These are phyloP conservation scores for Lecanicillium sp. DNA, from an alignment of 2,329 filamentous ascomycete species.

Conservation along the genomic window DNA sequence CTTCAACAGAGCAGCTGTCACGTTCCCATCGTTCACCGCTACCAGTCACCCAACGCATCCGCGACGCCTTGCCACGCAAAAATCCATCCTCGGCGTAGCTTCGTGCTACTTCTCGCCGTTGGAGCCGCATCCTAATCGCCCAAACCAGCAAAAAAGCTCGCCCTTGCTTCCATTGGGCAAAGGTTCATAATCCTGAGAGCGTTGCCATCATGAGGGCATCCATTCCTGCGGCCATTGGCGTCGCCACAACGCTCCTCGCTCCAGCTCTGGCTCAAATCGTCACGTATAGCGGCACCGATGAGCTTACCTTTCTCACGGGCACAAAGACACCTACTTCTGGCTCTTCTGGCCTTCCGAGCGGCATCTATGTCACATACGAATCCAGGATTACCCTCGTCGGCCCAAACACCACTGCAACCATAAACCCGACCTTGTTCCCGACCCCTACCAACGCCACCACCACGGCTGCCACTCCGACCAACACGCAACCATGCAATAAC, in stretches of 20 bases:
- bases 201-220: constrained; percentile 1
- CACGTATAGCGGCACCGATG: constrained; percentile 22
- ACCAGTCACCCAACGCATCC: too few relatives aligned
- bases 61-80: too few relatives aligned
- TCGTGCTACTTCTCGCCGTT: too few relatives aligned
- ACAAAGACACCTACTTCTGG: constrained; percentile 28
- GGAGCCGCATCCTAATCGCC: too few relatives aligned
- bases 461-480: constrained; percentile 41
- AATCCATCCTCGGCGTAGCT: too few relatives aligned
- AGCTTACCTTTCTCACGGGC: constrained; percentile 27
- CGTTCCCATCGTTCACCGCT: too few relatives aligned
- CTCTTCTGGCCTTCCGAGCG: constrained; percentile 30
- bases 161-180: too few relatives aligned
- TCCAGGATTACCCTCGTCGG: constrained; percentile 33
- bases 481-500: constrained; percentile 74
- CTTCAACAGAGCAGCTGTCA: too few relatives aligned
- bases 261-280: constrained; percentile 11
- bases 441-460: constrained; percentile 19
- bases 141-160: too few relatives aligned
- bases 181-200: not conserved
- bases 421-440: constrained; percentile 22
- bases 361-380: constrained; percentile 34
- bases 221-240: not conserved
- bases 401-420: constrained; percentile 22
- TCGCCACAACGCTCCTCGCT: not conserved